A percentile compares a stretch with the other conserved stretches of the same genome.
These are phyloP conservation scores for Neoboletus brunneissimus DNA, from an alignment of 768 basidiomycete species.

Conservation along the genomic window DNA sequence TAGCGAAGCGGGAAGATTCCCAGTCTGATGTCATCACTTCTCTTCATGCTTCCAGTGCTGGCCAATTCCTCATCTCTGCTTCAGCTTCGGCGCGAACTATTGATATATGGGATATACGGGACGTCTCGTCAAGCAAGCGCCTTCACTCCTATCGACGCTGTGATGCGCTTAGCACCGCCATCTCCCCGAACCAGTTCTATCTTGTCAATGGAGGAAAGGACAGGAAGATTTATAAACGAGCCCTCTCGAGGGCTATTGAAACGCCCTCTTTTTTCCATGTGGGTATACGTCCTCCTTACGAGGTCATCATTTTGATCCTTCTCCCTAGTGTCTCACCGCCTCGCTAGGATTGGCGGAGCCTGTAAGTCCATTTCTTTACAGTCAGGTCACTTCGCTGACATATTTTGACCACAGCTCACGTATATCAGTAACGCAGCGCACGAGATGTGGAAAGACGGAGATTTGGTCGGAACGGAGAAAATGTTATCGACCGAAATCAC, in stretches of 20 bases:
- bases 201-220: not conserved
- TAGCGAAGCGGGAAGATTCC: not conserved
- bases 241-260: not conserved
- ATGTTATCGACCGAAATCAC: conserved; percentile 11
- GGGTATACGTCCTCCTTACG: not conserved
- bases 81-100: not conserved
- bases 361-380: not conserved
- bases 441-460: conserved; percentile 7
- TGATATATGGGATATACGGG: not conserved
- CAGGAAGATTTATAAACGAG: not conserved
- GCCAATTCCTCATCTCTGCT: not conserved
- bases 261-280: not conserved
- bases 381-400: not conserved
- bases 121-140: not conserved
- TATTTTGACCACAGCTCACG: conserved; percentile 6
- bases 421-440: conserved; percentile 3
- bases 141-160: not conserved
- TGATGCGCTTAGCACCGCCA: not conserved
- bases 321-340: not conserved
- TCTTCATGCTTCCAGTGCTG: not conserved
- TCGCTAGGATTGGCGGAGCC: not conserved
- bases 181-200: not conserved
- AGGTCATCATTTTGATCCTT: not conserved
- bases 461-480: conserved; percentile 3
- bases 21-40: not conserved